Conservation (phyloP, 495 filamentous ascomycete species). For the Collariella sp. region DNA sequence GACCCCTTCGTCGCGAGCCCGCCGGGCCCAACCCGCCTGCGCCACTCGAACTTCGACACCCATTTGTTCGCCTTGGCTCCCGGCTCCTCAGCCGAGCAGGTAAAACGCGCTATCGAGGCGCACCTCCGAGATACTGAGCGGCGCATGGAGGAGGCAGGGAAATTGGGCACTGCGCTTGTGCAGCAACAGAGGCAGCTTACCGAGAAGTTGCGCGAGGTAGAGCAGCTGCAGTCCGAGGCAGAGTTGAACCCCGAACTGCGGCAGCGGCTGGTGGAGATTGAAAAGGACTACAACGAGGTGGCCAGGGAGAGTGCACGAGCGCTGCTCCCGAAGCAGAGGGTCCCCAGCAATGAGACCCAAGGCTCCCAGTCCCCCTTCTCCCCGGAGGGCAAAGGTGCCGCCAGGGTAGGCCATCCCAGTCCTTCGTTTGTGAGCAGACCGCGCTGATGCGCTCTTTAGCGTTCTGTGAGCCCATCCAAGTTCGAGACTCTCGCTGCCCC, state of each 20-base stretch:
- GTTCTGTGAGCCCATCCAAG: constrained; percentile 64
- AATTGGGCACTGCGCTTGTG: constrained; percentile 74
- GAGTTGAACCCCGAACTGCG: constrained; percentile 79
- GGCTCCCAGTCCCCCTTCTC: constrained; percentile 61
- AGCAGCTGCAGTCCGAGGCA: constrained; percentile 66
- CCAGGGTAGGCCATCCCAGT: constrained; percentile 38
- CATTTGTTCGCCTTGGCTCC: constrained; percentile 71
- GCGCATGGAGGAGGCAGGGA: constrained; percentile 81
- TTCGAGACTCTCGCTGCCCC: constrained; percentile 76
- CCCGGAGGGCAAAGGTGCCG: constrained; percentile 41
- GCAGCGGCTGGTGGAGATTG: constrained; percentile 74
- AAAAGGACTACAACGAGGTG: constrained; percentile 92
- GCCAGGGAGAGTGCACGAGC: constrained; percentile 82
- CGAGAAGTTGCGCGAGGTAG: constrained; percentile 75
- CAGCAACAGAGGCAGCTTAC: constrained; percentile 73
- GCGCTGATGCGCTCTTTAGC: constrained; percentile 37
- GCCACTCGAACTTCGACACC: constrained; percentile 70
- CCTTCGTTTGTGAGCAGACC: not conserved
- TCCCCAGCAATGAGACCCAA: constrained; percentile 55
- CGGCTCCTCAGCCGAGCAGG: constrained; percentile 70
- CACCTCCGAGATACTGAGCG: constrained; percentile 87
- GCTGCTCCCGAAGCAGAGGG: constrained; percentile 76
- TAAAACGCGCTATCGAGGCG: constrained; percentile 79
- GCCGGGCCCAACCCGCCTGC: constrained; percentile 48
- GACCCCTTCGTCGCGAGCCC: constrained; percentile 44